phyloP scores from a whole-genome alignment of 2,329 filamentous ascomycete species.

The Trichoderma gracile region DNA sequence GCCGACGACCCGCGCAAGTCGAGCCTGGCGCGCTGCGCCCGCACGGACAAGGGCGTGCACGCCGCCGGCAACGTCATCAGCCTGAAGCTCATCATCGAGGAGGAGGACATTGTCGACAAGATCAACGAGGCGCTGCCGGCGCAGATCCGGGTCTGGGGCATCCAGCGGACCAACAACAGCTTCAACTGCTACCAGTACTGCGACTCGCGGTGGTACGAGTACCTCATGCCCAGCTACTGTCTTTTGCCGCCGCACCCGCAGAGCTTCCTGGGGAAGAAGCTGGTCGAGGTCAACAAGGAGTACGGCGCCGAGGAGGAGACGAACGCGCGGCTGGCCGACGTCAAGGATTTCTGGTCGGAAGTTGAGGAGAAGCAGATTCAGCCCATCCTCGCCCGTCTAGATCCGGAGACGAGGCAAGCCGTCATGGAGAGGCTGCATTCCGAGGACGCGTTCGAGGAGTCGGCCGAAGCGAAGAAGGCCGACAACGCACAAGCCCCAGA shows the following conservation, averaged over 20 bases:
- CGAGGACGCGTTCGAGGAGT: constrained; percentile 33
- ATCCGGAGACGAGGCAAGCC: constrained; percentile 62
- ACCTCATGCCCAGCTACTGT: constrained; percentile 89
- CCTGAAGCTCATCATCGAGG: constrained; percentile 92
- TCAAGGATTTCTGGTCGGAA: constrained; percentile 77
- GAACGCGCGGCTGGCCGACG: constrained; percentile 70
- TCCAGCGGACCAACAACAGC: constrained; percentile 81
- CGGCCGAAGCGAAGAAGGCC: constrained; percentile 28
- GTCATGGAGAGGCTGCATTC: constrained; percentile 64
- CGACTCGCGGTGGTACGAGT: constrained; percentile 96
- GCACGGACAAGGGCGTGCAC: constrained; percentile 97
- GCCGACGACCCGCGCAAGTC: constrained; percentile 97
- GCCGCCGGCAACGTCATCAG: constrained; percentile 95
- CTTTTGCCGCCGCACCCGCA: constrained; percentile 90
- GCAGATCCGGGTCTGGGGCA: constrained; percentile 95
- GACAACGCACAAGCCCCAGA: constrained; percentile 20
- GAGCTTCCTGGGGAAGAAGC: constrained; percentile 78
- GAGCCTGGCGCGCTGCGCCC: constrained; percentile 86
- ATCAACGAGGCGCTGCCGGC: constrained; percentile 84
- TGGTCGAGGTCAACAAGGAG: constrained; percentile 76
- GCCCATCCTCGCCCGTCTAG: constrained; percentile 63
- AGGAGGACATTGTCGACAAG: constrained; percentile 80
- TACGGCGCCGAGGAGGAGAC: constrained; percentile 70
- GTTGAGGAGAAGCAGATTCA: constrained; percentile 80
- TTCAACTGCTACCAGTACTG: constrained; percentile 96